Evolutionary conservation across 2,329 filamentous ascomycete species (phyloP), one percentile per base, ranked within the genome.

Genomic region (Colletotrichum liaoningense): DNA sequence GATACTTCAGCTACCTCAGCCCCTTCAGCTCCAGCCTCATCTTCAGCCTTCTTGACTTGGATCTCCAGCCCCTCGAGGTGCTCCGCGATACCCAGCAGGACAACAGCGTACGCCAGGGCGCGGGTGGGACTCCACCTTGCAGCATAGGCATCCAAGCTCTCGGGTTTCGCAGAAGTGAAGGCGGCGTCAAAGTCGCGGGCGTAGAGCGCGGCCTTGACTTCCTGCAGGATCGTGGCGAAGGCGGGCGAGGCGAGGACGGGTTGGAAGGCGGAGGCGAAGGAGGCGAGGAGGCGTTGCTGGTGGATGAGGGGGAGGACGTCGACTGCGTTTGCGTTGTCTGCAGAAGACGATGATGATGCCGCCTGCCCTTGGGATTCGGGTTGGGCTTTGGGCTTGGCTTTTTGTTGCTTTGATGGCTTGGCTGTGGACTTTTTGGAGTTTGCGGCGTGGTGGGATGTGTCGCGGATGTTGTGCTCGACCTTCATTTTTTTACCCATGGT

Each of bases 91-190:
- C 78, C 79, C 62, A 81, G 72, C 49, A 93, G 81, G n/a, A 92
- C 83, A 3, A 83, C 79, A n/a, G 91, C 86, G 83, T 98, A 98
- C 75, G 93, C 94, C 65, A 98, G 84, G 0, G 95, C 93, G 66
- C 97, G 88, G 65, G 93, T 93, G 1, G 96, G 94, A 82, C 95
- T 98, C 95, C 96, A 99, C 77, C 97, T 87, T 67, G 94, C 90
- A 9, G 95, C 94, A 85, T 99, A 99, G 11, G 93, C 94, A 74
- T 93, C 90, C 22, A 98, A 88, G 57, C 93, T 90, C 68, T 90
- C 87, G 1, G 68, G 65, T 6, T 56, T 26, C 22, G 74, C 74
- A 58, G 87, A 87, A 0, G 91, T 91, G 83, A 98, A 99, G 0
- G 96, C 96, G 19, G 86, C 84, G 14, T 88, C 87, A 83, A 98